Conservation (phyloP, 257 asterid species). For the Linderniella brevidens region DNA sequence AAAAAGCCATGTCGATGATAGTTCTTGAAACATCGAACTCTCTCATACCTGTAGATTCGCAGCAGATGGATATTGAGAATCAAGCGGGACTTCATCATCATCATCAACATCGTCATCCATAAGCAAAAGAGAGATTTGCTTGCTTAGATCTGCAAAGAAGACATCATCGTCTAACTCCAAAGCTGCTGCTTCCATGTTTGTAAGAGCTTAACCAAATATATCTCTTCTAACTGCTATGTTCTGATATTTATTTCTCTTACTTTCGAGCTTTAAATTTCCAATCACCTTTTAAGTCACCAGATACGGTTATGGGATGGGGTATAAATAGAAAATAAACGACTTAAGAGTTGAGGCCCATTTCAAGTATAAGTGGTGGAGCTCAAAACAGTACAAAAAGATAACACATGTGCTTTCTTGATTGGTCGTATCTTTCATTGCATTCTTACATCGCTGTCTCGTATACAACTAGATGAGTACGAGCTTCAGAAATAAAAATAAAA, state of each 20-base stretch:
- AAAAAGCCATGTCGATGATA: slow-evolving; percentile 24
- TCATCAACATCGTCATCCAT: slow-evolving; percentile 79
- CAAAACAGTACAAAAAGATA: too few relatives aligned
- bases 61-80: slow-evolving; percentile 8
- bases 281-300: too few relatives aligned
- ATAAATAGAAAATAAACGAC: too few relatives aligned
- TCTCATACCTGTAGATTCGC: too few relatives aligned
- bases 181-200: slow-evolving; percentile 31
- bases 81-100: slow-evolving; percentile 16
- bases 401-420: too few relatives aligned
- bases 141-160: slow-evolving; percentile 73
- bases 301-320: too few relatives aligned
- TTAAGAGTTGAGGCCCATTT: too few relatives aligned
- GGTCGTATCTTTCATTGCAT: background rate
- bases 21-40: too few relatives aligned
- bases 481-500: slow-evolving; percentile 14
- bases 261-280: too few relatives aligned
- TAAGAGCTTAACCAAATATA: background rate
- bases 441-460: background rate
- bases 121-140: slow-evolving; percentile 59
- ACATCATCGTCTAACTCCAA: slow-evolving; percentile 67
- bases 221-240: background rate
- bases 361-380: too few relatives aligned
- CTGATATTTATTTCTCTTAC: too few relatives aligned
- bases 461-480: slow-evolving; percentile 10